Evolutionary conservation across 305 asterid species (phyloP), one percentile per base, ranked within the genome.

Genomic region (Stenogyne calaminthoides): DNA sequence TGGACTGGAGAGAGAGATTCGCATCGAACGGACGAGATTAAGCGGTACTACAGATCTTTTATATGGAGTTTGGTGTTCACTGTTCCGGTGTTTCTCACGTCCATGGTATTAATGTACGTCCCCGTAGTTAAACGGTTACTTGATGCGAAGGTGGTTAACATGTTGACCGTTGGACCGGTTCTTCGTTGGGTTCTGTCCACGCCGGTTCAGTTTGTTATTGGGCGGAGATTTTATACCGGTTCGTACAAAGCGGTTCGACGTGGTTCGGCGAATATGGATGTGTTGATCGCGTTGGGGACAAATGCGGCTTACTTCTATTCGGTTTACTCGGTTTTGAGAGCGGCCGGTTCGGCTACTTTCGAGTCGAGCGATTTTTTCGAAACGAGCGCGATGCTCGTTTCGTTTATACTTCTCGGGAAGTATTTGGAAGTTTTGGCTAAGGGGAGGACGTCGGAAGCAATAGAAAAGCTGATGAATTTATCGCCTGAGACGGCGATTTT

Each of bases 191-290:
- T 77, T 9, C 67, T 93, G 27, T 74, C 93, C 32, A 89, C 96
- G 6, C 98, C 96, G 0, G 97, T 93, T 66, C 96, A 91, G 84
- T 93, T 93, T 76, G 66, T 93, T 76, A 88, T 93, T 9, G 98
- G 97, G 16, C 77, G 92, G 42, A 74, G 92, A 12, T 93, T 93
- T 80, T 93, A 93, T 46, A 68, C 73, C 5, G 98, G 95, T n/a
- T 69, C 98, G 8, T 91, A 81, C 75, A 91, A 75, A 71, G 85
- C 98, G 11, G 27, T 91, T 22, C 75, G 84, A 20, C 90, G 84
- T 34, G 93, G 93, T 19, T 77, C 95, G 7, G 93, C 96, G 16
- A 93, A 89, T 71, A 93, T 93, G 98, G 96, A 93, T 62, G 96
- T 91, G 5, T 67, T 93, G 77, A 78, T 93, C 46, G 89, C 89